Evolutionary conservation across 495 filamentous ascomycete species (phyloP), one percentile per base, ranked within the genome.

Genomic region (Talaromyces nanjingensis): DNA sequence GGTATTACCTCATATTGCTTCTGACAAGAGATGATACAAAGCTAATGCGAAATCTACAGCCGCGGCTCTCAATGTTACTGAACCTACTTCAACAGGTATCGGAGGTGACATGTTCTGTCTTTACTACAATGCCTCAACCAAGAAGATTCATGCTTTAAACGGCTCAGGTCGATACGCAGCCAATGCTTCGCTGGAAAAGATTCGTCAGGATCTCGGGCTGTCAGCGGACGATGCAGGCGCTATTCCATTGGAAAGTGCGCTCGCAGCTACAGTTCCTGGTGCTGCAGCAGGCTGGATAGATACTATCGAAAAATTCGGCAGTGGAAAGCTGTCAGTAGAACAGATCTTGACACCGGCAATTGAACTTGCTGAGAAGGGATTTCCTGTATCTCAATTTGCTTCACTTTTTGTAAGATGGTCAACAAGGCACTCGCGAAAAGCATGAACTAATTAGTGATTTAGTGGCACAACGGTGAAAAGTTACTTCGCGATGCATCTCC

Each of bases 91-190:
- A 0, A 98, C 94, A 3, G 94, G 94, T n/a, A 97, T 98, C 65
- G 94, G 96, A 64, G 94, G 94, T 34, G 94, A 98, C 76, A 92
- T 97, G 87, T 98, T 98, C 81, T 96, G 91, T 73, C 87, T 98
- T 9, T 98, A 87, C 82, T 98, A 96, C 77, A 82, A 91, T 69
- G 89, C 90, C 58, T 84, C 89, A 66, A 93, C 87, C 0, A 88
- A 87, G 68, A 90, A 88, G 63, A 85, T 97, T 11, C 87, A 86
- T 64, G 89, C 91, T 8, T 75, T 98, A 65, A 98, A 98, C 74
- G 96, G 93, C 27, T 96, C 92, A 1, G 94, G 94, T 16, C 85
- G 96, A 20, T 86, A 91, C 4, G 86, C 90, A 2, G 78, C 73
- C n/a, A 84, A 84, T 22, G 85, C 76, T 39, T 90, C 89, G 0